phyloP scores from a whole-genome alignment of 2,329 filamentous ascomycete species.

The Zalaria sp. region DNA sequence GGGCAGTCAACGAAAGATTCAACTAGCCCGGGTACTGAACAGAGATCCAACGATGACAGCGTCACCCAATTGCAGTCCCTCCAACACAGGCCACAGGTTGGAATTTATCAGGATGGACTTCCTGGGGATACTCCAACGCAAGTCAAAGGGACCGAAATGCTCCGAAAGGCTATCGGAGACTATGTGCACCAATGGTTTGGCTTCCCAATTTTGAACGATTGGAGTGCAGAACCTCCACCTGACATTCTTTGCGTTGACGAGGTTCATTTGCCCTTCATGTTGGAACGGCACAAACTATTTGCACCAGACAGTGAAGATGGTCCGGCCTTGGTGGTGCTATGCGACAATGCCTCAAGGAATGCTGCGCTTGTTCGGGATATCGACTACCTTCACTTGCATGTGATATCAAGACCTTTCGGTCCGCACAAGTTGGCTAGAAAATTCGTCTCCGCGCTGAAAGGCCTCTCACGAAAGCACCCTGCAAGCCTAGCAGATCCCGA shows the following conservation, averaged over 20 bases:
- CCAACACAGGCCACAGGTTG: slow-evolving; percentile 7
- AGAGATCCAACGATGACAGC: neutral
- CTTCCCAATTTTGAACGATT: slow-evolving; percentile 11
- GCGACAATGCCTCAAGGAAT: slow-evolving; percentile 14
- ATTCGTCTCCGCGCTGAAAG: neutral
- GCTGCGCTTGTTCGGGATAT: neutral
- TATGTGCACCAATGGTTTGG: slow-evolving; percentile 12
- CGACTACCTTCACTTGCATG: neutral
- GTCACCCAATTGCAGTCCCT: neutral
- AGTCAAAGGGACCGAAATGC: slow-evolving; percentile 8
- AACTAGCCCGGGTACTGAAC: neutral
- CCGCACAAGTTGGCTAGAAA: slow-evolving; percentile 19
- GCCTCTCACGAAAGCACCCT: neutral
- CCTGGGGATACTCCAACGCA: slow-evolving; percentile 10
- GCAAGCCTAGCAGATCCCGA: no score
- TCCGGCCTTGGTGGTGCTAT: slow-evolving; percentile 18
- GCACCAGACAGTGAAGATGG: slow-evolving; percentile 5
- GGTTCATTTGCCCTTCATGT: slow-evolving; percentile 10
- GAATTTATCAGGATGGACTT: slow-evolving; percentile 10
- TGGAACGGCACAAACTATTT: slow-evolving; percentile 6
- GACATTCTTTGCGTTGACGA: slow-evolving; percentile 12
- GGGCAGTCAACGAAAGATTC: neutral
- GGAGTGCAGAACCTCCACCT: slow-evolving; percentile 9
- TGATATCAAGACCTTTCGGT: slow-evolving; percentile 15
- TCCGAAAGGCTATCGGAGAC: slow-evolving; percentile 9